Percentiles rank a stretch among this genome's conserved stretches.
These are phyloP conservation scores for Echeveria elegans DNA, from an alignment of 164 flowering plant genomes.

Conservation along the genomic window DNA sequence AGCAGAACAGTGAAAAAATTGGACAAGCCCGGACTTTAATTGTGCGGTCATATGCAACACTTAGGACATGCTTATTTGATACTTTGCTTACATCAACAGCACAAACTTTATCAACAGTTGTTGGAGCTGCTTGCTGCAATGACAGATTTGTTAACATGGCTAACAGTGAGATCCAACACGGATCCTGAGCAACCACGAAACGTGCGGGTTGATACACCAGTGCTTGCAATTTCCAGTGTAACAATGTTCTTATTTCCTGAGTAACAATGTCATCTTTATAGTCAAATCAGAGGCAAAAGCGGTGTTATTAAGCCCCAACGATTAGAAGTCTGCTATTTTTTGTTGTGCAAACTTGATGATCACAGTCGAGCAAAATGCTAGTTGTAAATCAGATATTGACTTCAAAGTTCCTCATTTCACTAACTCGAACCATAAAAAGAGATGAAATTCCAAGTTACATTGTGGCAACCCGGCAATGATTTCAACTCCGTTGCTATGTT, in stretches of 20 bases:
- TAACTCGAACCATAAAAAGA: too few species aligned
- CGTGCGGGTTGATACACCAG: conserved; percentile 40
- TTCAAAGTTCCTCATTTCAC: too few species aligned
- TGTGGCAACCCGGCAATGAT: too few species aligned
- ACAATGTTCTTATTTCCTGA: too few species aligned
- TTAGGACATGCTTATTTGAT: conserved; percentile 61
- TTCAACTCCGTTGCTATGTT: too few species aligned
- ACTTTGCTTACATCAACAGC: conserved; percentile 75
- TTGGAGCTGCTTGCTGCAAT: conserved; percentile 92
- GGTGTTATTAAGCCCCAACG: too few species aligned
- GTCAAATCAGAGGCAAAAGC: not conserved
- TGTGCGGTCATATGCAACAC: conserved; percentile 92
- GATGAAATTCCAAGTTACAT: too few species aligned
- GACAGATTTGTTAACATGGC: conserved; percentile 62
- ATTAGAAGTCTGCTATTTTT: too few species aligned
- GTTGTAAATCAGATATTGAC: too few species aligned
- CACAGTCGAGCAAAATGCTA: too few species aligned
- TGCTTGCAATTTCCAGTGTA: conserved; percentile 87
- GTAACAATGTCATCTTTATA: conserved; percentile 58
- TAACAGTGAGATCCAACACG: conserved; percentile 73
- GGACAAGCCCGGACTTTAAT: conserved; percentile 89
- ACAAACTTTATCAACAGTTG: conserved; percentile 77
- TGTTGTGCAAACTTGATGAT: too few species aligned
- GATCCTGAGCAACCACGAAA: conserved; percentile 79
- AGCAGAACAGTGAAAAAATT: conserved; percentile 7